phyloP scores from a whole-genome alignment of 2,329 filamentous ascomycete species.

The Trichoderma koningiopsis region DNA sequence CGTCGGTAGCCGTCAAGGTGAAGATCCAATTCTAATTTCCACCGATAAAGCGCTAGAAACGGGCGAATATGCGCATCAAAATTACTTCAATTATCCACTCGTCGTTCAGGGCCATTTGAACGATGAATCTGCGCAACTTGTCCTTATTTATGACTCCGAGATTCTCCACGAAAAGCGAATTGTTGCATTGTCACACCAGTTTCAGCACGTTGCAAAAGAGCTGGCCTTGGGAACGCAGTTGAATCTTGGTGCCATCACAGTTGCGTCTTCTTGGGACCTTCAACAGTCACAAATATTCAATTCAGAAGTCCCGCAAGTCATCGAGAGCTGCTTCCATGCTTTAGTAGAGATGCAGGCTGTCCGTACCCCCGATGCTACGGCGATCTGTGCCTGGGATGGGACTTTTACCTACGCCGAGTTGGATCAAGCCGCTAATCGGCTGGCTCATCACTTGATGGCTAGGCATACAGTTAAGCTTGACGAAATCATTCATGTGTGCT shows the following conservation, averaged over 20 bases:
- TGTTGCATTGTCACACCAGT: background rate
- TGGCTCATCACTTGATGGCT: constrained; percentile 24
- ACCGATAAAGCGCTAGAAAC: background rate
- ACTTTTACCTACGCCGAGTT: constrained; percentile 44
- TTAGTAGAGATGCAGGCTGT: constrained; percentile 13
- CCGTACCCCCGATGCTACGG: background rate
- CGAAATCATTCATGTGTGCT: constrained; percentile 20
- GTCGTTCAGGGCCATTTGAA: background rate
- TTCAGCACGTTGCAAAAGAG: constrained; percentile 6
- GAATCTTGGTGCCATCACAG: background rate
- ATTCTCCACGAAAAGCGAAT: background rate
- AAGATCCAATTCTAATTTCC: background rate
- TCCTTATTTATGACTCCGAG: constrained; percentile 13
- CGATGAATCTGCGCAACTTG: background rate
- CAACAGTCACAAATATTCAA: background rate
- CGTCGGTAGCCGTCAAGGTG: background rate
- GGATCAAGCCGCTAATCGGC: constrained; percentile 15
- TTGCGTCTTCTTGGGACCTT: background rate
- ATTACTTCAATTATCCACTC: constrained; percentile 23
- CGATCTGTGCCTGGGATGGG: constrained; percentile 31
- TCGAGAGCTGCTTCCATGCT: constrained; percentile 9
- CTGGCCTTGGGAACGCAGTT: background rate
- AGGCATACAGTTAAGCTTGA: constrained; percentile 26
- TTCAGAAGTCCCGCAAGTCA: background rate
- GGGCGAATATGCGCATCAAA: background rate